These are phyloP conservation scores for Marasmius fiardii DNA, from an alignment of 1,284 basidiomycete species.

Conservation along the genomic window DNA sequence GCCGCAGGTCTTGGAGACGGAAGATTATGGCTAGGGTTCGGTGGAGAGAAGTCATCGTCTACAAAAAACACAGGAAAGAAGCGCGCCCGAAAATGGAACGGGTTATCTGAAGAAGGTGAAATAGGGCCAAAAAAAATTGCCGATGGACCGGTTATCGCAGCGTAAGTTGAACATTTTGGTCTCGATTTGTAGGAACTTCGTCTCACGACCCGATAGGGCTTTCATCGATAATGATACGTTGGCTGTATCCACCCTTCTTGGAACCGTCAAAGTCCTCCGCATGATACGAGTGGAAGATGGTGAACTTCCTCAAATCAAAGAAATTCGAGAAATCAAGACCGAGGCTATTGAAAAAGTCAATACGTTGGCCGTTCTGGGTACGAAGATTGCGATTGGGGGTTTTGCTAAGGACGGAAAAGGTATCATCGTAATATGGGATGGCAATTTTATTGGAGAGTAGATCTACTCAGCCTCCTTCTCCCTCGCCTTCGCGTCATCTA, in stretches of 20 bases:
- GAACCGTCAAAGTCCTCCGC: slow-evolving; percentile 46
- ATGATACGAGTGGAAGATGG: slow-evolving; percentile 33
- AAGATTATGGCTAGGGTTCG: slow-evolving; percentile 61
- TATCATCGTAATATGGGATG: slow-evolving; percentile 54
- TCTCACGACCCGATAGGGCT: slow-evolving; percentile 31
- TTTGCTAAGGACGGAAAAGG: slow-evolving; percentile 55
- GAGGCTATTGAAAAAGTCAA: slow-evolving; percentile 57
- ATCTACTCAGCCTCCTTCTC: slow-evolving; percentile 22
- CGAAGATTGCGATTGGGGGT: slow-evolving; percentile 55
- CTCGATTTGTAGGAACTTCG: background rate
- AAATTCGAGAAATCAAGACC: slow-evolving; percentile 42
- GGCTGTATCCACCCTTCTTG: slow-evolving; percentile 57
- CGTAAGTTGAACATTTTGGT: slow-evolving; percentile 42
- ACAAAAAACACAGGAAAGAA: slow-evolving; percentile 40
- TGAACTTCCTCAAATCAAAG: slow-evolving; percentile 28
- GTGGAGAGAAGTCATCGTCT: slow-evolving; percentile 44
- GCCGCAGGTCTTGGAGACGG: slow-evolving; percentile 77
- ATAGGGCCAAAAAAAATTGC: slow-evolving; percentile 44
- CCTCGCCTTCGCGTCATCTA: slow-evolving; percentile 43
- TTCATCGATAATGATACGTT: slow-evolving; percentile 46
- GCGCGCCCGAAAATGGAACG: slow-evolving; percentile 68
- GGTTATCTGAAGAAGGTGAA: slow-evolving; percentile 49
- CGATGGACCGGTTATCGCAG: slow-evolving; percentile 65
- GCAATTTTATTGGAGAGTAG: background rate
- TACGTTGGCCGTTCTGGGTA: slow-evolving; percentile 41